A percentile compares a stretch with the other conserved stretches of the same genome.
phyloP scores from a whole-genome alignment of 352 stramenopile species.

The Phytophthora cajani region DNA sequence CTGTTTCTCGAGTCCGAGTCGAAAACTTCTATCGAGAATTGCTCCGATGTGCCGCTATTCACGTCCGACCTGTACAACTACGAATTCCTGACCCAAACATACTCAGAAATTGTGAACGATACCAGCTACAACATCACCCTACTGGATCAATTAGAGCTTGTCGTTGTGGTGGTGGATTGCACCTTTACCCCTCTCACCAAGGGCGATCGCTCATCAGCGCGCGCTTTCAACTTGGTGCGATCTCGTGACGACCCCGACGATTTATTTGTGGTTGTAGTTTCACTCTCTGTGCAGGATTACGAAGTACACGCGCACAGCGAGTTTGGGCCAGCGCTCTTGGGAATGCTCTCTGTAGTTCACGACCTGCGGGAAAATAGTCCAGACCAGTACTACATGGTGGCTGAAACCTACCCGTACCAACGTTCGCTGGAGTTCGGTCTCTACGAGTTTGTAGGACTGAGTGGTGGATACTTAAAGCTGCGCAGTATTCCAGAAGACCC shows the following conservation, averaged over 20 bases:
- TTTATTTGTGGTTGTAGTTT: conserved; percentile 14
- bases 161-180: conserved; percentile 24
- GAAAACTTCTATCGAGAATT: background rate
- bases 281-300: conserved; percentile 10
- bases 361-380: conserved; percentile 14
- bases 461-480: too few species aligned
- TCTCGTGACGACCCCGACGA: conserved; percentile 5
- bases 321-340: conserved; percentile 8
- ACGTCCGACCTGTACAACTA: conserved; percentile 25
- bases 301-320: conserved; percentile 5
- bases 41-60: background rate
- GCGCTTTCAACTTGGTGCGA: conserved; percentile 26
- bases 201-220: conserved; percentile 13
- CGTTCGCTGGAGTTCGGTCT: too few species aligned
- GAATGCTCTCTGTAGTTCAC: conserved; percentile 17
- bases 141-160: conserved; percentile 23
- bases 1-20: too few species aligned
- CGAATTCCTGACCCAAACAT: conserved; percentile 18
- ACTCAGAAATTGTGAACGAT: conserved; percentile 12
- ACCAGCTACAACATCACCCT: conserved; percentile 35
- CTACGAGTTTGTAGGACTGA: too few species aligned
- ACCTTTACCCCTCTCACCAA: conserved; percentile 6
- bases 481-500: too few species aligned
- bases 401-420: too few species aligned
- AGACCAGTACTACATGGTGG: too few species aligned